Evolutionary conservation across 2,329 filamentous ascomycete species (phyloP), one percentile per base, ranked within the genome.

Genomic region (Tolypocladium amazonense): DNA sequence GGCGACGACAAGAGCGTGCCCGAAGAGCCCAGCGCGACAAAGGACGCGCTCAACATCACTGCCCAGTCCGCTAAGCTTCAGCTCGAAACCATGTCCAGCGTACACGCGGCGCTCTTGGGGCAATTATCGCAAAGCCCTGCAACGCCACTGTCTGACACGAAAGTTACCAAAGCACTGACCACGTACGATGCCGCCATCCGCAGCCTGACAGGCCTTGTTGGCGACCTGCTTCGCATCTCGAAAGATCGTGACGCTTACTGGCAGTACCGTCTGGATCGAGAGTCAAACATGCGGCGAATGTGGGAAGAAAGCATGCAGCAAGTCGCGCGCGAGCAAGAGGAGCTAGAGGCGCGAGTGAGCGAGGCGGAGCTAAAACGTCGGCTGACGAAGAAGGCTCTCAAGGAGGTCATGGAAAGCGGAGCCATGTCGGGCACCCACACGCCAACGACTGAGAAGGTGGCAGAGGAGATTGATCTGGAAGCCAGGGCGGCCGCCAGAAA

Each of bases 261-360:
- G 94, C 93, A 97, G 72, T 95, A 96, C 71, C 87, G 92, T 18
- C 79, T 99, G 47, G 92, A 96, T 66, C 88, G 92, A 58, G 94
- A 99, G 75, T 87, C 88, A 52, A 90, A 96, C 70, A 88, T 97
- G 76, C 86, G 94, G 43, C 88, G 90, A 61, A 90, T 99, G 85
- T 99, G 94, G 94, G 94, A 99, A 75, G 94, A 99, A 69, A 97
- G 92, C 74, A 97, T 99, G 94, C 92, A 94, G 12, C 87, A 92
- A 67, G 89, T 99, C n/a, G 94, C 92, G 23, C 87, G 86, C 59
- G 94, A 99, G 72, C 94, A 99, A 67, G 94, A 97, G 73, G 84
- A 92, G 57, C 81, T 99, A 1, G 91, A 97, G 71, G 90, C 85
- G 41, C 88, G 87, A 60, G 89, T 97, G 62, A 91, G 90, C 53